These are phyloP conservation scores for Coccomyxa sp. DNA, from an alignment of 139 green algal genomes.

Conservation along the genomic window DNA sequence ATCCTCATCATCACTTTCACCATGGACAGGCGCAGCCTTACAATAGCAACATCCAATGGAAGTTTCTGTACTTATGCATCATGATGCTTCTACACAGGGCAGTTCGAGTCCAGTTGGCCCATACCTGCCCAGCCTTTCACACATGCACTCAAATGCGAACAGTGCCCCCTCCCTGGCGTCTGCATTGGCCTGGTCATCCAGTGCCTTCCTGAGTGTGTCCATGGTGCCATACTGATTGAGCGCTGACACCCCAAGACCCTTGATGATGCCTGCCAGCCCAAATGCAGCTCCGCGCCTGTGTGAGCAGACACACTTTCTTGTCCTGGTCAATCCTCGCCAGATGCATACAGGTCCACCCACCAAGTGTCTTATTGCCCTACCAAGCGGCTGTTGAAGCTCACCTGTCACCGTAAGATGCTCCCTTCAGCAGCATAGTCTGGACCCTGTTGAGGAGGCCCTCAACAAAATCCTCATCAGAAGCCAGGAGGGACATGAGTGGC, in stretches of 20 bases:
- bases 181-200: slow-evolving; percentile 64
- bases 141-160: slow-evolving; percentile 91
- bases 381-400: too few relatives aligned
- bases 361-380: too few relatives aligned
- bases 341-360: too few relatives aligned
- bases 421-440: slow-evolving; percentile 48
- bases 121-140: slow-evolving; percentile 79
- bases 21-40: too few relatives aligned
- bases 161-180: slow-evolving; percentile 78
- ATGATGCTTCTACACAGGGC: too few relatives aligned
- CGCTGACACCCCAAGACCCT: slow-evolving; percentile 82
- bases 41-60: too few relatives aligned
- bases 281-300: slow-evolving; percentile 84
- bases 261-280: slow-evolving; percentile 87
- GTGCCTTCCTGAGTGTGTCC: slow-evolving; percentile 74
- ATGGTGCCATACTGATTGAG: slow-evolving; percentile 87
- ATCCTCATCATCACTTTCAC: too few relatives aligned
- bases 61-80: too few relatives aligned
- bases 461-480: slow-evolving; percentile 39
- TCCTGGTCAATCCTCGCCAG: neutral
- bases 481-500: slow-evolving; percentile 69
- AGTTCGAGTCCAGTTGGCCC: too few relatives aligned
- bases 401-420: slow-evolving; percentile 66
- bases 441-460: slow-evolving; percentile 45
- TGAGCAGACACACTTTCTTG: neutral